Evolutionary conservation across 805 yeast species (phyloP).

Genomic region (Blastobotrys mokoenaii): DNA sequence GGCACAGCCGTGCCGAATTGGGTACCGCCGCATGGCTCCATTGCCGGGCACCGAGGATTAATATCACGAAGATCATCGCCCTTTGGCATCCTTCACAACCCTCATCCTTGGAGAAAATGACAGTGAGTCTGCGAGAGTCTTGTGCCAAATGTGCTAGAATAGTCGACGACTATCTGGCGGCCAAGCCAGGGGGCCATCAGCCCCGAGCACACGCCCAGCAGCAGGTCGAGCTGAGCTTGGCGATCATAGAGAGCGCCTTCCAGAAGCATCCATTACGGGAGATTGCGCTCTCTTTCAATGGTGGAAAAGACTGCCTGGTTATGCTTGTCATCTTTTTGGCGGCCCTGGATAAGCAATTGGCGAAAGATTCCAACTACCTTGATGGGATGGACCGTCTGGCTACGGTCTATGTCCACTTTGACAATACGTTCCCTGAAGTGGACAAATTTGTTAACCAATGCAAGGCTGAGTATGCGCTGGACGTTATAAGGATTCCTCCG

Average conservation of each 20-base stretch:
- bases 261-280: slow-evolving; percentile 15
- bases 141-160: slow-evolving; percentile 9
- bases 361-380: slow-evolving; percentile 13
- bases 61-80: too few species aligned
- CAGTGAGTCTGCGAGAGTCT: not conserved
- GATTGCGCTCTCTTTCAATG: slow-evolving; percentile 76
- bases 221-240: slow-evolving; percentile 20
- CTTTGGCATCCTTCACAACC: too few species aligned
- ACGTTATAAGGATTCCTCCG: slow-evolving; percentile 31
- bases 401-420: slow-evolving; percentile 70
- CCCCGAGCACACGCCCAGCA: slow-evolving; percentile 14
- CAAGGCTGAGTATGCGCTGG: slow-evolving; percentile 45
- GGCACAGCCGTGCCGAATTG: too few species aligned
- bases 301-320: slow-evolving; percentile 95
- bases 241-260: slow-evolving; percentile 24
- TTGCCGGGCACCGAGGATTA: too few species aligned
- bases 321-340: slow-evolving; percentile 71
- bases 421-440: slow-evolving; percentile 62
- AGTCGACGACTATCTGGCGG: slow-evolving; percentile 11
- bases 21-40: too few species aligned
- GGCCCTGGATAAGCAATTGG: slow-evolving; percentile 25
- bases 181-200: slow-evolving; percentile 4
- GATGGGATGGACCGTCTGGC: slow-evolving; percentile 30
- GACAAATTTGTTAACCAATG: slow-evolving; percentile 55
- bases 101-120: too few species aligned